phyloP scores from a whole-genome alignment of 768 basidiomycete species.

The Tylopilus plumbeoviolaceoides region DNA sequence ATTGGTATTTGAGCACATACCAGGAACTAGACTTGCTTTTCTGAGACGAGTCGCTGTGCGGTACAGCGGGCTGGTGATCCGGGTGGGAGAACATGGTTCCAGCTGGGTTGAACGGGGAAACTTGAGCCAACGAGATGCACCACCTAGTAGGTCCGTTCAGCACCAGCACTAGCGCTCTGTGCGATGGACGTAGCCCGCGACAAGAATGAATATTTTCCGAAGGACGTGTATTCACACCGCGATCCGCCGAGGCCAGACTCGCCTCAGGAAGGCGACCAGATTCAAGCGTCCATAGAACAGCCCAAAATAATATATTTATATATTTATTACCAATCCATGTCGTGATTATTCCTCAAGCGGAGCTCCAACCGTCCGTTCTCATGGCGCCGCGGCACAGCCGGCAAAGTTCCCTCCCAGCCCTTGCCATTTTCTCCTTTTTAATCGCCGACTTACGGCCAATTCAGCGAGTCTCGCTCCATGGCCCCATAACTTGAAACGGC shows the following conservation, averaged over 20 bases:
- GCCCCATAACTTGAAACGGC: neutral
- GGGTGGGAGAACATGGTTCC: constrained; percentile 27
- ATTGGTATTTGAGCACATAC: constrained; percentile 23
- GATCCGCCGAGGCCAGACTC: constrained; percentile 8
- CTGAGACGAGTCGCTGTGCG: constrained; percentile 25
- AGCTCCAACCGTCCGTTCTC: constrained; percentile 22
- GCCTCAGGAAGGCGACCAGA: constrained; percentile 11
- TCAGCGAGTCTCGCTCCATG: constrained; percentile 15
- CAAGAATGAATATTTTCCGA: neutral
- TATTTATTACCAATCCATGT: constrained; percentile 9
- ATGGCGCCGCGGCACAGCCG: constrained; percentile 29
- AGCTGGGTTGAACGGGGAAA: constrained; percentile 15
- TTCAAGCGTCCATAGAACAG: constrained; percentile 3
- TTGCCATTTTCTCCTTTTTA: constrained; percentile 21
- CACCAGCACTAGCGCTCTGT: constrained; percentile 14
- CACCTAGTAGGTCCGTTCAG: neutral
- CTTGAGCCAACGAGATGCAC: constrained; percentile 18
- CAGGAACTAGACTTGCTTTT: constrained; percentile 25
- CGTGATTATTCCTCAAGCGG: constrained; percentile 16
- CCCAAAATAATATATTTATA: neutral
- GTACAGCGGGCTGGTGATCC: constrained; percentile 29
- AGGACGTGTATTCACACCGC: constrained; percentile 12
- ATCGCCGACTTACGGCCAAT: constrained; percentile 27
- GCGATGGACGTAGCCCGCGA: constrained; percentile 7
- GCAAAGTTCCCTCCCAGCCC: constrained; percentile 14